Conservation (phyloP, 768 basidiomycete genomes). For the Rhizopogon sp. region DNA sequence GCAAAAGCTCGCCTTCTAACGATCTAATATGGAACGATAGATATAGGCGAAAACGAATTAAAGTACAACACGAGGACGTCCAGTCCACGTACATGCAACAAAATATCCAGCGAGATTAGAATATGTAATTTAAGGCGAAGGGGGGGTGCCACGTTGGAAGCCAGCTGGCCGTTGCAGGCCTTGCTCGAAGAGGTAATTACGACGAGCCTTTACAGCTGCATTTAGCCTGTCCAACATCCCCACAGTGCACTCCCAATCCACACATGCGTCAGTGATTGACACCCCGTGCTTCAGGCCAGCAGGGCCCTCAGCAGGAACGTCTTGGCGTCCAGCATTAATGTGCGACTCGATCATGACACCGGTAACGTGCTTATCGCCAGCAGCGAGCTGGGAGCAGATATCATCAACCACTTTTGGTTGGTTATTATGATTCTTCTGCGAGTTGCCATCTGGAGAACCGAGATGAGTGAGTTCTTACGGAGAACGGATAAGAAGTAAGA, state of each 20-base stretch:
- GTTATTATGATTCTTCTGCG: slow-evolving; percentile 90
- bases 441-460: slow-evolving; percentile 75
- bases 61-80: neutral
- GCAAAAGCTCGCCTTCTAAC: neutral
- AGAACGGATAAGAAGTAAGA: slow-evolving; percentile 7
- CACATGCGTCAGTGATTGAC: slow-evolving; percentile 90
- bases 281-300: slow-evolving; percentile 70
- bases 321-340: slow-evolving; percentile 87
- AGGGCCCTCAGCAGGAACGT: slow-evolving; percentile 74
- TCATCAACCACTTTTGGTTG: slow-evolving; percentile 76
- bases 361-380: slow-evolving; percentile 68
- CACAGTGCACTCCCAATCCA: slow-evolving; percentile 79
- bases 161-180: slow-evolving; percentile 21
- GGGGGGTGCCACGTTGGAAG: slow-evolving; percentile 16
- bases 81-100: neutral
- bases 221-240: slow-evolving; percentile 71
- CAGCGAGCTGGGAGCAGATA: slow-evolving; percentile 69
- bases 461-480: neutral
- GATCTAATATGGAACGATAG: neutral
- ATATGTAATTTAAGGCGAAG: slow-evolving; percentile 7
- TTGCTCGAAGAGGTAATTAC: slow-evolving; percentile 18
- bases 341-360: slow-evolving; percentile 98
- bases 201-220: slow-evolving; percentile 30
- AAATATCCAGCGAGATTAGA: neutral
- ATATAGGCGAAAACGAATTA: neutral